Conservation (phyloP, 768 basidiomycete genomes). For the Calocybe indica region DNA sequence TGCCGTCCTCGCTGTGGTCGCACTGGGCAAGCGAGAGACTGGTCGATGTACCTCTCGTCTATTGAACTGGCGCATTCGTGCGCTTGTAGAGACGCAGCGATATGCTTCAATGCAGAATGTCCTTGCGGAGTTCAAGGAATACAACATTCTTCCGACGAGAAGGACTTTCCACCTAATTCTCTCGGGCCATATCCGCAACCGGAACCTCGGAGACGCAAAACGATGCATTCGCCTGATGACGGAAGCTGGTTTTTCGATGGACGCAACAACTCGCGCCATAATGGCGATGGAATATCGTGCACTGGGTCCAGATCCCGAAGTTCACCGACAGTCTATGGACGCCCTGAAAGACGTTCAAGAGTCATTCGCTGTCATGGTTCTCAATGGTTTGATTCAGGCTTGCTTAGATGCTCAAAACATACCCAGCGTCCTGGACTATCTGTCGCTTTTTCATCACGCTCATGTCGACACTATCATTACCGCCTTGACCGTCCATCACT, state of each 20-base stretch:
- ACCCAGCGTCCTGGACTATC: conserved; percentile 34
- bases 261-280: conserved; percentile 53
- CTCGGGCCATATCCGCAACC: conserved; percentile 63
- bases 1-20: conserved; percentile 39
- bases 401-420: conserved; percentile 52
- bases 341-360: conserved; percentile 35
- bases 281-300: conserved; percentile 54
- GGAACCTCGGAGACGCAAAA: conserved; percentile 53
- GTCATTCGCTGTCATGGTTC: conserved; percentile 39
- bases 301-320: conserved; percentile 50
- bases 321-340: conserved; percentile 46
- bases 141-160: conserved; percentile 42
- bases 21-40: conserved; percentile 42
- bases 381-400: conserved; percentile 67
- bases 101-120: conserved; percentile 40
- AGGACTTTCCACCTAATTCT: conserved; percentile 68
- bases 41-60: conserved; percentile 47
- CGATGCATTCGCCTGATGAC: conserved; percentile 51
- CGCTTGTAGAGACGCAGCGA: conserved; percentile 47
- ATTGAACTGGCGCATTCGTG: conserved; percentile 67
- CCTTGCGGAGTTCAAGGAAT: conserved; percentile 43
- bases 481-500: conserved; percentile 5
- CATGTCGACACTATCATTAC: conserved; percentile 17
- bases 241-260: conserved; percentile 44
- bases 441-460: conserved; percentile 39